A percentile compares a stretch with the other conserved stretches of the same genome.
phyloP scores from a whole-genome alignment of 768 basidiomycete species.

The Harrya chromipes region DNA sequence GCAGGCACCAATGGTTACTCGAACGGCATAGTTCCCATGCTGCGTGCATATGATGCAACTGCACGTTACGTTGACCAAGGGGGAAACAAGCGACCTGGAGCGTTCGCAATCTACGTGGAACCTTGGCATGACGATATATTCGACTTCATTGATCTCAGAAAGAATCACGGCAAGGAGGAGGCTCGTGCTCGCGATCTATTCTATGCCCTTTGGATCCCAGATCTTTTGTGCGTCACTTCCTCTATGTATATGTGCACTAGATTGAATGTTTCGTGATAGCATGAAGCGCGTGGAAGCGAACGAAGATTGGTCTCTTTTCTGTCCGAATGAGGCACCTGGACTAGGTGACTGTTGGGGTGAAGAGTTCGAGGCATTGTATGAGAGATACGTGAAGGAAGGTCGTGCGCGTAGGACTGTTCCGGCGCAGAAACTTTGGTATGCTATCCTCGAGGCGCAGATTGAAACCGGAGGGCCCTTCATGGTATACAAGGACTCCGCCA shows the following conservation, averaged over 20 bases:
- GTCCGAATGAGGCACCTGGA: slow-evolving; percentile 93
- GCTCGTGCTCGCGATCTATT: slow-evolving; percentile 94
- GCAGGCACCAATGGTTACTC: slow-evolving; percentile 99
- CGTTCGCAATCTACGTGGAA: slow-evolving; percentile 97
- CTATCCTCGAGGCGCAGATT: slow-evolving; percentile 93
- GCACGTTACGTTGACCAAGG: slow-evolving; percentile 99
- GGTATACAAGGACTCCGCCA: slow-evolving; percentile 96
- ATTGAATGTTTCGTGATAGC: slow-evolving; percentile 37
- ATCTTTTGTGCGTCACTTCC: slow-evolving; percentile 73
- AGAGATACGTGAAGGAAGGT: slow-evolving; percentile 87
- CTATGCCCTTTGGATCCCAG: slow-evolving; percentile 97
- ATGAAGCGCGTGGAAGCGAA: slow-evolving; percentile 96
- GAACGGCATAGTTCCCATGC: slow-evolving; percentile 99
- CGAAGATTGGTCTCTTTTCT: slow-evolving; percentile 94
- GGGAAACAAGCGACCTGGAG: slow-evolving; percentile 98
- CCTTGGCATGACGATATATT: slow-evolving; percentile 99
- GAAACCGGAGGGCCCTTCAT: slow-evolving; percentile 99
- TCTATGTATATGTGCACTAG: too few species aligned
- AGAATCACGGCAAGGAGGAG: slow-evolving; percentile 99
- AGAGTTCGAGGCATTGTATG: slow-evolving; percentile 85
- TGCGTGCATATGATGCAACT: slow-evolving; percentile 95
- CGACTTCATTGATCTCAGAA: slow-evolving; percentile 94
- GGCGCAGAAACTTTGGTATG: slow-evolving; percentile 99
- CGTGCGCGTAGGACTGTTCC: slow-evolving; percentile 79
- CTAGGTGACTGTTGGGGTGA: slow-evolving; percentile 85